These are phyloP conservation scores for Penicillium coffeae DNA, from an alignment of 495 filamentous ascomycete species.

Conservation along the genomic window DNA sequence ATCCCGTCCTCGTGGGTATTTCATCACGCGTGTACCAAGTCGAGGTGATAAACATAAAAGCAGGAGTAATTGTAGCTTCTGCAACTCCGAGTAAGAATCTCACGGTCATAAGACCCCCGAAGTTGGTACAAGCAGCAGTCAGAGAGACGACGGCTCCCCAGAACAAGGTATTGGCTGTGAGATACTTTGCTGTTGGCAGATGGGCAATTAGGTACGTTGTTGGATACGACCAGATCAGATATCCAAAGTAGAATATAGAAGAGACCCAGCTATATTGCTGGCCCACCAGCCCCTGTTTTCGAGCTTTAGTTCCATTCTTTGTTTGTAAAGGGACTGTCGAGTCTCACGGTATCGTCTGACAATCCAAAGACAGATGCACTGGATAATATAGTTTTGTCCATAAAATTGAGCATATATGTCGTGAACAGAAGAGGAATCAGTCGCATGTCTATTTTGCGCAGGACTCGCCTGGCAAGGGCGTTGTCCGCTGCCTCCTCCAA, in stretches of 20 bases:
- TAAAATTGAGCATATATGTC: slow-evolving; percentile 43
- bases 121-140: slow-evolving; percentile 35
- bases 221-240: slow-evolving; percentile 32
- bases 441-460: slow-evolving; percentile 48
- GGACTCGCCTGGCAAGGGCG: slow-evolving; percentile 11
- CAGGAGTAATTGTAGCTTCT: slow-evolving; percentile 48
- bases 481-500: slow-evolving; percentile 11
- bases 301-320: slow-evolving; percentile 8
- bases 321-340: not conserved
- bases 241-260: slow-evolving; percentile 62
- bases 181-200: slow-evolving; percentile 52
- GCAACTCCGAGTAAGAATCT: slow-evolving; percentile 50
- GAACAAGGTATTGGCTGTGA: slow-evolving; percentile 50
- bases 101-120: slow-evolving; percentile 31
- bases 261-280: slow-evolving; percentile 57
- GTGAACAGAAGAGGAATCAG: slow-evolving; percentile 41
- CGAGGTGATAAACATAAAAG: slow-evolving; percentile 38
- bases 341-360: slow-evolving; percentile 32
- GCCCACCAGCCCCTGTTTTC: slow-evolving; percentile 40
- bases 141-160: slow-evolving; percentile 56
- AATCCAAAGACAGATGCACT: slow-evolving; percentile 52
- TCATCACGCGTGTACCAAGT: slow-evolving; percentile 54
- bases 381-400: slow-evolving; percentile 54
- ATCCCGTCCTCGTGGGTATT: slow-evolving; percentile 55
- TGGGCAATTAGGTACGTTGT: slow-evolving; percentile 50